phyloP scores from a whole-genome alignment of 805 yeast species.

The Wickerhamiella lipophila region DNA sequence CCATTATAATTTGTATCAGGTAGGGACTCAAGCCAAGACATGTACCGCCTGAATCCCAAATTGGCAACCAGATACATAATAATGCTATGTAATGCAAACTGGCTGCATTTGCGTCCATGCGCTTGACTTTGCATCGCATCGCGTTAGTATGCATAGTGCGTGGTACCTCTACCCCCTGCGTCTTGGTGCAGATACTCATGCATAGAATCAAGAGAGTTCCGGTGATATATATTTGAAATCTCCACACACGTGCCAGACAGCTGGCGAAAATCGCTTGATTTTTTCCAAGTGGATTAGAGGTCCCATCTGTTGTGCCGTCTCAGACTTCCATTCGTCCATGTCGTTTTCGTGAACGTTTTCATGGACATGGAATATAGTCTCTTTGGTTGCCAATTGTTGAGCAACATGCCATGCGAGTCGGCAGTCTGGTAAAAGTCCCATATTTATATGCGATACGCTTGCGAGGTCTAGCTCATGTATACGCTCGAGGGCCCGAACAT shows the following conservation, averaged over 20 bases:
- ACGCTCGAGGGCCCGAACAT: slow-evolving; percentile 39
- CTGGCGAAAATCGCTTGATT: slow-evolving; percentile 81
- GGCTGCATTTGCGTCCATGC: neutral
- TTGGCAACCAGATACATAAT: neutral
- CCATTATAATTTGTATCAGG: no score
- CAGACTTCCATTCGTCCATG: slow-evolving; percentile 28
- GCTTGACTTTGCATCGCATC: neutral
- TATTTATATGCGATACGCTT: slow-evolving; percentile 47
- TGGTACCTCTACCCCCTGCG: neutral
- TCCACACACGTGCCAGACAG: slow-evolving; percentile 63
- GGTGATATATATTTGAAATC: slow-evolving; percentile 26
- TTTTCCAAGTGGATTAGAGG: slow-evolving; percentile 38
- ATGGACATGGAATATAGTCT: slow-evolving; percentile 45
- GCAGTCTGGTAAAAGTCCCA: slow-evolving; percentile 70
- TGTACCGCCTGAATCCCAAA: neutral
- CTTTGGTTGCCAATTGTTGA: slow-evolving; percentile 14
- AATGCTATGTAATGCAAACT: neutral
- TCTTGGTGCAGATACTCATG: neutral
- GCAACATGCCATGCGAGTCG: slow-evolving; percentile 47
- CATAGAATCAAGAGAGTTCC: neutral
- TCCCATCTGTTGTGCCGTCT: slow-evolving; percentile 20
- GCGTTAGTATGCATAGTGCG: neutral
- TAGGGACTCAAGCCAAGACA: no score
- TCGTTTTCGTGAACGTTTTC: slow-evolving; percentile 49
- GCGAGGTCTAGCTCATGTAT: slow-evolving; percentile 18